Evolutionary conservation across 2,329 filamentous ascomycete genomes (phyloP).

Genomic region (Verticillium zaregamsianum): DNA sequence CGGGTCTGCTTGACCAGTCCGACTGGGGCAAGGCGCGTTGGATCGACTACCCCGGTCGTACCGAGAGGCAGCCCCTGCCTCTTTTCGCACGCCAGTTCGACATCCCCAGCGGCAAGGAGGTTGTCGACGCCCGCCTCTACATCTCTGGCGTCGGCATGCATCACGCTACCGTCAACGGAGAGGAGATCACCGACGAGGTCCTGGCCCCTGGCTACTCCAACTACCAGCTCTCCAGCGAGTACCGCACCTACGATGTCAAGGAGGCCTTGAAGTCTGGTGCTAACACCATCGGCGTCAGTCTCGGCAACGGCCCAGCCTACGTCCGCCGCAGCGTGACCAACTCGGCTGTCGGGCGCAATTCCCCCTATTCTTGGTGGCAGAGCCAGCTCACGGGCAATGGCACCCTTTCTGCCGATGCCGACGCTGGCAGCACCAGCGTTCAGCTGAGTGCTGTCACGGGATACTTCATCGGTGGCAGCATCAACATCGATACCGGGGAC

Average conservation of each 20-base stretch:
- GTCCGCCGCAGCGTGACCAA: conserved; percentile 4
- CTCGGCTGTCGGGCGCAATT: conserved; percentile 4
- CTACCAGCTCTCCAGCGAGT: conserved; percentile 8
- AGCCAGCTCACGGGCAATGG: conserved; percentile 7
- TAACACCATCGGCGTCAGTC: conserved; percentile 5
- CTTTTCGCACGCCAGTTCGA: conserved; percentile 1
- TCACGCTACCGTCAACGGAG: conserved; percentile 7
- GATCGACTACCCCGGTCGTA: conserved; percentile 4
- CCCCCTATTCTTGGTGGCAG: conserved; percentile 7
- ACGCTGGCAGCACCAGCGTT: neutral
- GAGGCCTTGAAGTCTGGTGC: neutral
- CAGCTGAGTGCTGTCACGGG: neutral
- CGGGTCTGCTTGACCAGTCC: conserved; percentile 3
- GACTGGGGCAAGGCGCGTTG: conserved; percentile 5
- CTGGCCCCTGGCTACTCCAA: conserved; percentile 8
- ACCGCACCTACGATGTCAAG: conserved; percentile 6
- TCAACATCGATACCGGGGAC: conserved; percentile 5
- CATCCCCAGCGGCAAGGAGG: conserved; percentile 1
- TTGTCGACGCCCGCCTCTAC: conserved; percentile 3
- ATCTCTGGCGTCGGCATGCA: conserved; percentile 5
- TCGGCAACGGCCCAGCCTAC: conserved; percentile 7
- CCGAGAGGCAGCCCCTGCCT: conserved; percentile 1
- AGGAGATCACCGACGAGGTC: conserved; percentile 7
- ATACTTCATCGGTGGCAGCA: conserved; percentile 4
- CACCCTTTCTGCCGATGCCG: neutral